These are phyloP conservation scores for Mycena epipterygia DNA, from an alignment of 768 basidiomycete genomes.

Conservation along the genomic window DNA sequence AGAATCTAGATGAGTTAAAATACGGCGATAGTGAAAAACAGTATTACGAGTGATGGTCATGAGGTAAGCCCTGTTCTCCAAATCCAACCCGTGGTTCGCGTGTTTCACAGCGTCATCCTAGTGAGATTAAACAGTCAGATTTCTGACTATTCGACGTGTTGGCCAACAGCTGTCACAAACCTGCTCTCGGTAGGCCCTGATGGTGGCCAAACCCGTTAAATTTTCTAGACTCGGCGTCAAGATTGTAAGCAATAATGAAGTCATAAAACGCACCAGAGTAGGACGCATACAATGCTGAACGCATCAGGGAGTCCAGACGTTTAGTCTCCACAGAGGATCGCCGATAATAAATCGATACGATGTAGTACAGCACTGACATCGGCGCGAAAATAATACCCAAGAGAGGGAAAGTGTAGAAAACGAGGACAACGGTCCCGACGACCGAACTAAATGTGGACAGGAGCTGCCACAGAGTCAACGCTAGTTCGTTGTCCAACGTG, in stretches of 20 bases:
- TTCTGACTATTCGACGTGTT: too few relatives aligned
- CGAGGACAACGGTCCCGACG: conserved; percentile 67
- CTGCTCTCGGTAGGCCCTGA: conserved; percentile 71
- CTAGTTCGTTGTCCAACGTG: conserved; percentile 64
- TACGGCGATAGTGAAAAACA: background rate
- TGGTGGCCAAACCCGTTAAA: conserved; percentile 73
- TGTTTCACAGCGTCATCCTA: conserved; percentile 63
- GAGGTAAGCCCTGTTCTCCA: conserved; percentile 74
- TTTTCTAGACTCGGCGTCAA: conserved; percentile 57
- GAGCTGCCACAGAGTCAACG: conserved; percentile 63
- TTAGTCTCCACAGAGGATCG: conserved; percentile 75
- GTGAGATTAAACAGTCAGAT: background rate
- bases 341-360: conserved; percentile 69
- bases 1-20: background rate
- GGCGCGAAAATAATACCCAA: conserved; percentile 76
- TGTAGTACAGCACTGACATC: conserved; percentile 64
- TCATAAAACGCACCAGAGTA: conserved; percentile 60
- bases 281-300: conserved; percentile 69
- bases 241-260: background rate
- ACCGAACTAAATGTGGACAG: conserved; percentile 57
- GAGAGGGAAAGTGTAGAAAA: conserved; percentile 77
- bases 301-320: conserved; percentile 72
- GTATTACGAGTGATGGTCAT: conserved; percentile 63
- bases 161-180: conserved; percentile 41
- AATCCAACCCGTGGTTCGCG: conserved; percentile 67